These are phyloP conservation scores for Clohesyomyces aquaticus DNA, from an alignment of 495 filamentous ascomycete genomes.

Conservation along the genomic window DNA sequence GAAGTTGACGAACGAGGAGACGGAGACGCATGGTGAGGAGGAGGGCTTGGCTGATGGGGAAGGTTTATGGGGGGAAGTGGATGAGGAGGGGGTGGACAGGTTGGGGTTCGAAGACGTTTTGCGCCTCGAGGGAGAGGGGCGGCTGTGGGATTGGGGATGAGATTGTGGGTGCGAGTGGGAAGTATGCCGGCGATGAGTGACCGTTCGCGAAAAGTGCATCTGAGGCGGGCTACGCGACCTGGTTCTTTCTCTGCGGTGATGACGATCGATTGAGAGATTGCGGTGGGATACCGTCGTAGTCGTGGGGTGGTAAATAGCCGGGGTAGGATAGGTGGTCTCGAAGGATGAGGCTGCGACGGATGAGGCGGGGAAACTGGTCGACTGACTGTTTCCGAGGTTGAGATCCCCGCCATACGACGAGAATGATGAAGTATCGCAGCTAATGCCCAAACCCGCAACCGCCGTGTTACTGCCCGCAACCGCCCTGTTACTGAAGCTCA, in stretches of 20 bases:
- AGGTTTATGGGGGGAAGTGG: background rate
- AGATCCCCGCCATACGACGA: background rate
- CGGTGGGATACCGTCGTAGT: no score
- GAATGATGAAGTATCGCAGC: conserved; percentile 27
- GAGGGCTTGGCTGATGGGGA: background rate
- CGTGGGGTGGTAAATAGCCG: no score
- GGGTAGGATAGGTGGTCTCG: conserved; percentile 10
- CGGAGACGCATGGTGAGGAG: background rate
- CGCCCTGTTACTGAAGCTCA: no score
- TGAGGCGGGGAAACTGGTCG: background rate
- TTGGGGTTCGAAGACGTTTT: conserved; percentile 25
- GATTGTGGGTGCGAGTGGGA: background rate
- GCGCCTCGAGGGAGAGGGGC: no score
- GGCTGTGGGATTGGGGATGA: conserved; percentile 1
- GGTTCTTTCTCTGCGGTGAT: no score
- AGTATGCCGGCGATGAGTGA: background rate
- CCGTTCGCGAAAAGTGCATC: background rate
- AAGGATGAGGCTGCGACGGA: conserved; percentile 18
- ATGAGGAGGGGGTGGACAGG: background rate
- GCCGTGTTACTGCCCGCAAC: background rate
- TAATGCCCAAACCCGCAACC: conserved; percentile 32
- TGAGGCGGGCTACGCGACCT: background rate
- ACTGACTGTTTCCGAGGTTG: background rate
- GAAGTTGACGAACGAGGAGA: conserved; percentile 83
- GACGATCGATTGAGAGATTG: background rate